Conservation (phyloP, 352 stramenopile species). For the Phytophthora colocasiae region DNA sequence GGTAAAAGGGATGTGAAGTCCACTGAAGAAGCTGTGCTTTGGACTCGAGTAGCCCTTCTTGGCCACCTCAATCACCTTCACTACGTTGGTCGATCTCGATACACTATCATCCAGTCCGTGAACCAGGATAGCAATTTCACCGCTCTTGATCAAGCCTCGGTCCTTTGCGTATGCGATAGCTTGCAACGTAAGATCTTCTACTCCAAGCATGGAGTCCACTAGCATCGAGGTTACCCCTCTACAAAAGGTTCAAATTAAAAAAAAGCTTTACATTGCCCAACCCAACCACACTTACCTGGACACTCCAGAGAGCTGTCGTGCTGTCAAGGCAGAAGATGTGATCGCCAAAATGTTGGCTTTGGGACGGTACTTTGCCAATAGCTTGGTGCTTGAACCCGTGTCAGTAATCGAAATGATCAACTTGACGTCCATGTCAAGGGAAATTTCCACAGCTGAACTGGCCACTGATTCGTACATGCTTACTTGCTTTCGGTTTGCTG, state of each 20-base stretch:
- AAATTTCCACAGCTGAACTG: constrained; percentile 97
- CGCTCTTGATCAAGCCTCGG: constrained; percentile 78
- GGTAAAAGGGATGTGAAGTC: constrained; percentile 44
- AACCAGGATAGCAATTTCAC: constrained; percentile 91
- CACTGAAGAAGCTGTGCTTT: constrained; percentile 70
- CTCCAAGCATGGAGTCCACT: constrained; percentile 81
- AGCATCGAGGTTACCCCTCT: constrained; percentile 75
- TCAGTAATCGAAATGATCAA: constrained; percentile 98
- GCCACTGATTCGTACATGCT: constrained; percentile 94
- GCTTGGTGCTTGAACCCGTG: constrained; percentile 93
- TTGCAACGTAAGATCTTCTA: constrained; percentile 87
- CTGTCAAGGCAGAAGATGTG: constrained; percentile 76
- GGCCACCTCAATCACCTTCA: constrained; percentile 90
- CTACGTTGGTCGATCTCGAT: constrained; percentile 86
- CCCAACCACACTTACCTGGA: constrained; percentile 58
- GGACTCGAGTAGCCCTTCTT: constrained; percentile 71
- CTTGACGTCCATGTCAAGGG: constrained; percentile 96
- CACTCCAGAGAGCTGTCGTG: constrained; percentile 77
- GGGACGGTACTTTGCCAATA: constrained; percentile 97
- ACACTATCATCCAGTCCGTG: constrained; percentile 89
- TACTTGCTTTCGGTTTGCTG: constrained; percentile 57
- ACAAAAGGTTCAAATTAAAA: constrained; percentile 1
- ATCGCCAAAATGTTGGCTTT: constrained; percentile 89
- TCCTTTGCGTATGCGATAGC: constrained; percentile 87
- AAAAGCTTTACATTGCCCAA: background rate